Evolutionary conservation across 164 flowering plant genomes (phyloP).

Genomic region (Vitis riparia): DNA sequence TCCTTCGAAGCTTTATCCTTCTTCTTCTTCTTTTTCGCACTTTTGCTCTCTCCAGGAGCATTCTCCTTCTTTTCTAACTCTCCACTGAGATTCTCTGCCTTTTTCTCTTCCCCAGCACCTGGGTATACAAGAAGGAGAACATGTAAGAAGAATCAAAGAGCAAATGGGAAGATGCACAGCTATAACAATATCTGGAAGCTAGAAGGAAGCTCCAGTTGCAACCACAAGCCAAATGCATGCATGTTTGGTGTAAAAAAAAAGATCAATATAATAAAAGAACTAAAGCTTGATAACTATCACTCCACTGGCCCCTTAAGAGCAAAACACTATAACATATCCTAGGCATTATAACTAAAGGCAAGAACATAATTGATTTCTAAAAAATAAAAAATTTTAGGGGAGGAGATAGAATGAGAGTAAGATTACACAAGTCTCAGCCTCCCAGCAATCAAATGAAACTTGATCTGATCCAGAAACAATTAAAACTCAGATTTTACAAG

Average conservation of each 20-base stretch:
- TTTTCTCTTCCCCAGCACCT: conserved; percentile 48
- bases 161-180: background rate
- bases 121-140: conserved; percentile 5
- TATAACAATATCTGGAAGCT: background rate
- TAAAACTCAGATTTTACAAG: too few species aligned
- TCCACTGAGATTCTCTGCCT: conserved; percentile 41
- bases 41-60: conserved; percentile 63
- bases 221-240: background rate
- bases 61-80: conserved; percentile 56
- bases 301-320: background rate
- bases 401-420: background rate
- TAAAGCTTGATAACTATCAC: background rate
- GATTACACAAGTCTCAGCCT: background rate
- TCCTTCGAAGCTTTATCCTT: conserved; percentile 73
- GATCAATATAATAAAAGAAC: too few species aligned
- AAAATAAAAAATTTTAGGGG: background rate
- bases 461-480: too few species aligned
- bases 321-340: background rate
- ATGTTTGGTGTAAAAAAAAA: too few species aligned
- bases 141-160: background rate
- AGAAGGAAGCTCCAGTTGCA: background rate
- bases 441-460: background rate
- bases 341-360: too few species aligned
- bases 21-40: conserved; percentile 87
- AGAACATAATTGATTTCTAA: too few species aligned